These are phyloP conservation scores for Daldinia vernicosa DNA, from an alignment of 495 filamentous ascomycete genomes.

Conservation along the genomic window DNA sequence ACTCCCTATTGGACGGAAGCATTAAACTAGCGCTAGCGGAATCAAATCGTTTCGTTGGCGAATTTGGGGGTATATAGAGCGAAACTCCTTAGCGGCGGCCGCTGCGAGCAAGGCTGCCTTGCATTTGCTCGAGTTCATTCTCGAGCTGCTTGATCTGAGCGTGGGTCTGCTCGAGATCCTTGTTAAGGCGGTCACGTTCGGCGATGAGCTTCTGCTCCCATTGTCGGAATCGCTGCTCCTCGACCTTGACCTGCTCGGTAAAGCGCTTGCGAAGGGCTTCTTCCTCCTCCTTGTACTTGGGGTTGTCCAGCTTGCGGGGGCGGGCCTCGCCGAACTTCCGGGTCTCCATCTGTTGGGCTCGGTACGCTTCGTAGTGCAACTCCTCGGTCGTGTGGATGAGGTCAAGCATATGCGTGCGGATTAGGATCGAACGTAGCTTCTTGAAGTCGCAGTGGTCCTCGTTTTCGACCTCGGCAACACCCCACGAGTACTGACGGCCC, in stretches of 20 bases:
- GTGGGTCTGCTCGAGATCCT: conserved; percentile 96
- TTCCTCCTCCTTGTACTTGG: conserved; percentile 99
- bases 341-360: conserved; percentile 99
- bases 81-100: conserved; percentile 82
- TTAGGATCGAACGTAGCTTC: conserved; percentile 98
- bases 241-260: conserved; percentile 99
- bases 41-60: conserved; percentile 36
- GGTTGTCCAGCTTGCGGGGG: conserved; percentile 97
- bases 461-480: conserved; percentile 99
- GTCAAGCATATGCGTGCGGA: conserved; percentile 99
- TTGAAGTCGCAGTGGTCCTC: conserved; percentile 99
- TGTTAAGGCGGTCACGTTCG: conserved; percentile 97
- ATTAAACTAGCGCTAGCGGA: conserved; percentile 34
- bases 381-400: conserved; percentile 99
- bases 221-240: conserved; percentile 97
- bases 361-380: conserved; percentile 98
- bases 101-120: conserved; percentile 90
- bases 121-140: conserved; percentile 89
- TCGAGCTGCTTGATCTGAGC: conserved; percentile 97
- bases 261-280: conserved; percentile 97
- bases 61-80: conserved; percentile 29
- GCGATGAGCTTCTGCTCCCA: conserved; percentile 99
- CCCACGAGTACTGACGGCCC: conserved; percentile 98
- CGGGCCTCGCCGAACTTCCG: conserved; percentile 98
- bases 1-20: conserved; percentile 39